Conservation (phyloP, 192 early-diverging fungal genomes). For the Backusella parvicylindrica region DNA sequence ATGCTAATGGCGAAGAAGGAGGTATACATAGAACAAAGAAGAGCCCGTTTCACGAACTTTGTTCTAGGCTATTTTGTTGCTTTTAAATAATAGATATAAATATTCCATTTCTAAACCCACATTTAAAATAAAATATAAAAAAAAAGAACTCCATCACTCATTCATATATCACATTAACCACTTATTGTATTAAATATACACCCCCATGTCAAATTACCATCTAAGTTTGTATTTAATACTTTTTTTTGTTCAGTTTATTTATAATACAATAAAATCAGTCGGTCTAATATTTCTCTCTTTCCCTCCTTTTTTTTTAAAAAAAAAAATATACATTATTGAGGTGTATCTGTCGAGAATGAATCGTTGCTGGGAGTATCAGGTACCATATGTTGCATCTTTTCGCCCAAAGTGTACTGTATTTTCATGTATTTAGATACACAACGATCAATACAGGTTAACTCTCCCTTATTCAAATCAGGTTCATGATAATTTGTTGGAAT, state of each 20-base stretch:
- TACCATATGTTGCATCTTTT: constrained; percentile 63
- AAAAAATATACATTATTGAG: background rate
- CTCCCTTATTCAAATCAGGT: constrained; percentile 84
- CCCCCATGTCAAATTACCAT: background rate
- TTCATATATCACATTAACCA: background rate
- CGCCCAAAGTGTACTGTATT: constrained; percentile 69
- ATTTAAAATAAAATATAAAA: background rate
- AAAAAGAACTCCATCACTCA: background rate
- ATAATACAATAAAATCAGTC: background rate
- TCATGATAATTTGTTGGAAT: constrained; percentile 78
- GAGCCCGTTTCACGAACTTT: background rate
- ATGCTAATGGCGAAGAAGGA: background rate
- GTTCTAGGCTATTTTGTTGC: background rate
- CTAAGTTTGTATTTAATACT: background rate
- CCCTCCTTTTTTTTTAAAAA: background rate
- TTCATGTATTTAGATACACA: constrained; percentile 88
- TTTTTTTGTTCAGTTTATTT: background rate
- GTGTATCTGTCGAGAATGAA: constrained; percentile 1
- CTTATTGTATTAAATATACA: background rate
- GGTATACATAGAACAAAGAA: background rate
- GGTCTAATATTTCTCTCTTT: background rate
- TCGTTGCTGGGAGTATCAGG: background rate
- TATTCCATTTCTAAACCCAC: background rate
- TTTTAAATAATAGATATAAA: background rate
- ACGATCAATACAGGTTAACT: constrained; percentile 86